Conservation (phyloP, 2,329 filamentous ascomycete genomes). For the Penicillium sp. region DNA sequence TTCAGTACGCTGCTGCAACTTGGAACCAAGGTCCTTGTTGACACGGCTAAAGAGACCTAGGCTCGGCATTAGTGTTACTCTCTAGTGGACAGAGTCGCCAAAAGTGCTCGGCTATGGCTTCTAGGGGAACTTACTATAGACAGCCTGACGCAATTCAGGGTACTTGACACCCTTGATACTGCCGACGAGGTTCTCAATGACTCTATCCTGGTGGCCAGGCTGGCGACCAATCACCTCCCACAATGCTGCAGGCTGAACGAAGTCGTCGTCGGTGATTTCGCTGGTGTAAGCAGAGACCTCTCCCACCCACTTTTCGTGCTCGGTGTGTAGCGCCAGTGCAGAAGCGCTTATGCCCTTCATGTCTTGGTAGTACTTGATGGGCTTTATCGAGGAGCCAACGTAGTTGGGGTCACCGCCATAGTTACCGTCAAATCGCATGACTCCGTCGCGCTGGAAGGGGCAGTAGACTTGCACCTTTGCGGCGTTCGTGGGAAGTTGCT, state of each 20-base stretch:
- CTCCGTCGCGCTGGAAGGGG: conserved; percentile 51
- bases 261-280: conserved; percentile 26
- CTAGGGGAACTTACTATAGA: conserved; percentile 27
- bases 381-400: conserved; percentile 29
- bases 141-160: conserved; percentile 21
- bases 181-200: conserved; percentile 28
- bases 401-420: conserved; percentile 62
- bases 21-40: too few relatives aligned
- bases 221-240: conserved; percentile 34
- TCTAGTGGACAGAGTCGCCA: too few relatives aligned
- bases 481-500: conserved; percentile 43
- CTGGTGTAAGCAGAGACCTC: conserved; percentile 22
- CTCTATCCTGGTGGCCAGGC: conserved; percentile 33
- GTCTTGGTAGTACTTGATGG: conserved; percentile 20
- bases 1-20: too few relatives aligned
- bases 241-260: conserved; percentile 29
- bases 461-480: conserved; percentile 39
- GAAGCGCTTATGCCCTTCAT: conserved; percentile 7
- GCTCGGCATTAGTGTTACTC: too few relatives aligned
- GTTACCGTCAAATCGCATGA: conserved; percentile 48
- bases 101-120: too few relatives aligned
- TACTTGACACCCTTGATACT: conserved; percentile 21
- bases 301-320: conserved; percentile 31
- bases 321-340: conserved; percentile 22
- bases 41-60: too few relatives aligned